phyloP scores from a whole-genome alignment of 108 stramenopile species.

The Craspedostauros australis region DNA sequence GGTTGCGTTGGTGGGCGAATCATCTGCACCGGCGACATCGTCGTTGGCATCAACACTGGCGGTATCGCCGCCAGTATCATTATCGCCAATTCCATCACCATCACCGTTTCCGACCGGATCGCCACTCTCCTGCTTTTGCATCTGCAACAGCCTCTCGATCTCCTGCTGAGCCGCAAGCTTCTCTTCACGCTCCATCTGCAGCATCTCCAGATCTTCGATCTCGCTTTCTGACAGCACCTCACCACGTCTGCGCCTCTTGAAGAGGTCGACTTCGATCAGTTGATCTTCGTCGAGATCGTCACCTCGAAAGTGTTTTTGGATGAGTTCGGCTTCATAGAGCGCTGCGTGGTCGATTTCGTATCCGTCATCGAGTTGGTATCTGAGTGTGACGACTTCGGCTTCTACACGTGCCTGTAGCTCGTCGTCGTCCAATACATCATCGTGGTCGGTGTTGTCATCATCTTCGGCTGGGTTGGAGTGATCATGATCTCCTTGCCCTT shows the following conservation, averaged over 20 bases:
- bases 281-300: slow-evolving; percentile 11
- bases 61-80: background rate
- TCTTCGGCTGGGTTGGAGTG: no score
- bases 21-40: background rate
- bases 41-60: background rate
- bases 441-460: no score
- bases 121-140: background rate
- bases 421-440: no score
- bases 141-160: background rate
- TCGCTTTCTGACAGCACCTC: slow-evolving; percentile 4
- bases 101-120: background rate
- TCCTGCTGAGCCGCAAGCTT: background rate
- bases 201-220: slow-evolving; percentile 6
- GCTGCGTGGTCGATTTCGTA: slow-evolving; percentile 9
- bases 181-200: background rate
- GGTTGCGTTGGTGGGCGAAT: background rate
- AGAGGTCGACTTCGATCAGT: slow-evolving; percentile 10
- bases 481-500: no score
- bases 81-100: background rate
- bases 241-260: slow-evolving; percentile 6
- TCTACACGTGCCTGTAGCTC: no score
- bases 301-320: slow-evolving; percentile 2
- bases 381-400: no score
- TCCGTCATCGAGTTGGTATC: no score
- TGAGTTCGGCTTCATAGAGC: slow-evolving; percentile 12